phyloP scores from a whole-genome alignment of 768 basidiomycete species.

The Galerina marginata region DNA sequence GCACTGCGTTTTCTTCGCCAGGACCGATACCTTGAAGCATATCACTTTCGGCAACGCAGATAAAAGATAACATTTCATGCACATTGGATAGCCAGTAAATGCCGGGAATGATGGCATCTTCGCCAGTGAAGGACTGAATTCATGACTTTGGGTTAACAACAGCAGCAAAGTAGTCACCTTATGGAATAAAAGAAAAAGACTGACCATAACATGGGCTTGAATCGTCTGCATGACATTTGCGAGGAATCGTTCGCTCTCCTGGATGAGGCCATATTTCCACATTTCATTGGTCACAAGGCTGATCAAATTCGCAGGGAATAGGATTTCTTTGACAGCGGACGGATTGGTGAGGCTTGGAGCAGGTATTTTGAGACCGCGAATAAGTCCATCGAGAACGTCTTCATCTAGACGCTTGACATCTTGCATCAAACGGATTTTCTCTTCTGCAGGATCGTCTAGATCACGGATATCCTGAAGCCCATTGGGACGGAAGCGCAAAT shows the following conservation, averaged over 20 bases:
- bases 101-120: slow-evolving; percentile 95
- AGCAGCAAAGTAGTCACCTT: not conserved
- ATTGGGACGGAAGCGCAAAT: slow-evolving; percentile 65
- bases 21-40: slow-evolving; percentile 98
- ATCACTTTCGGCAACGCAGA: slow-evolving; percentile 98
- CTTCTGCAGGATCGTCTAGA: slow-evolving; percentile 90
- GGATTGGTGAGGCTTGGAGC: slow-evolving; percentile 88
- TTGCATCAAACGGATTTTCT: slow-evolving; percentile 93
- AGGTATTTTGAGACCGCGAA: slow-evolving; percentile 92
- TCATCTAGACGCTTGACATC: slow-evolving; percentile 90
- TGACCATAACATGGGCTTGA: slow-evolving; percentile 96
- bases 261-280: slow-evolving; percentile 99
- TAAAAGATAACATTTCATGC: slow-evolving; percentile 98
- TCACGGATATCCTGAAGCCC: slow-evolving; percentile 75
- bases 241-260: slow-evolving; percentile 96
- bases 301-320: slow-evolving; percentile 99
- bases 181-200: slow-evolving; percentile 32
- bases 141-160: slow-evolving; percentile 11
- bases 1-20: slow-evolving; percentile 89
- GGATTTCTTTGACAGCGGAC: slow-evolving; percentile 94
- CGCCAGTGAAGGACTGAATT: slow-evolving; percentile 81
- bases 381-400: slow-evolving; percentile 88
- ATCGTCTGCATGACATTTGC: slow-evolving; percentile 99
- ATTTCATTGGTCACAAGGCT: slow-evolving; percentile 99
- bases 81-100: slow-evolving; percentile 99